Evolutionary conservation across 108 stramenopile genomes (phyloP).

Genomic region (Cyclotella atomus): DNA sequence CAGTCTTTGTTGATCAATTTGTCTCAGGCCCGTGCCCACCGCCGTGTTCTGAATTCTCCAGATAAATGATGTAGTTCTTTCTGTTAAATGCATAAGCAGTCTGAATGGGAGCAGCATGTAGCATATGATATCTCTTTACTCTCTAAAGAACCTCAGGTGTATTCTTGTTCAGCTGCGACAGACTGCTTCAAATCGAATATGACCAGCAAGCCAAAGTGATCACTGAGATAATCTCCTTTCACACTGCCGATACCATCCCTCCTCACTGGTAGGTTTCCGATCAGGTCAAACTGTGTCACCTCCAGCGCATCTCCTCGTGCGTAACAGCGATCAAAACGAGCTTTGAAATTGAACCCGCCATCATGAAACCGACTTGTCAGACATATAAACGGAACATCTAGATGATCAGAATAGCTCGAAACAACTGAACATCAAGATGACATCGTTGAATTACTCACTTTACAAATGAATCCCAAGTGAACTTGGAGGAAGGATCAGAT

Average conservation of each 20-base stretch:
- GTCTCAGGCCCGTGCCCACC: background rate
- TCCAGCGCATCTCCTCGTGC: conserved; percentile 17
- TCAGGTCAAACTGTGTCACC: conserved; percentile 27
- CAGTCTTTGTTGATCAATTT: background rate
- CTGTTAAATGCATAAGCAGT: background rate
- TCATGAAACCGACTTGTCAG: conserved; percentile 26
- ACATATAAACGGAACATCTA: background rate
- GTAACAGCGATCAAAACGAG: conserved; percentile 46
- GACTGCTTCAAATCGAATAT: conserved; percentile 16
- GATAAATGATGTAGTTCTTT: too few species aligned
- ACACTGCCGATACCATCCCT: conserved; percentile 6
- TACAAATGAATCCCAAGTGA: conserved; percentile 38
- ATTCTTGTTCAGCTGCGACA: background rate
- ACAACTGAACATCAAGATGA: background rate
- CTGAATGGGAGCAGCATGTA: background rate
- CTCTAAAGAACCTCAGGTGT: background rate
- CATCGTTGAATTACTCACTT: conserved; percentile 21
- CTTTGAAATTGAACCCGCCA: conserved; percentile 34
- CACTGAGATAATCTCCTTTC: conserved; percentile 35
- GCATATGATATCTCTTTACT: background rate
- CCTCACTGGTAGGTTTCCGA: conserved; percentile 33
- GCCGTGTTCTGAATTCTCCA: too few species aligned
- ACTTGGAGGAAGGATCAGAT: conserved; percentile 4
- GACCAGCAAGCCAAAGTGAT: conserved; percentile 44
- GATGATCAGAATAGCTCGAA: background rate